These are phyloP conservation scores for Graphilbum ipis-grandicollis DNA, from an alignment of 2,329 filamentous ascomycete genomes.

Conservation along the genomic window DNA sequence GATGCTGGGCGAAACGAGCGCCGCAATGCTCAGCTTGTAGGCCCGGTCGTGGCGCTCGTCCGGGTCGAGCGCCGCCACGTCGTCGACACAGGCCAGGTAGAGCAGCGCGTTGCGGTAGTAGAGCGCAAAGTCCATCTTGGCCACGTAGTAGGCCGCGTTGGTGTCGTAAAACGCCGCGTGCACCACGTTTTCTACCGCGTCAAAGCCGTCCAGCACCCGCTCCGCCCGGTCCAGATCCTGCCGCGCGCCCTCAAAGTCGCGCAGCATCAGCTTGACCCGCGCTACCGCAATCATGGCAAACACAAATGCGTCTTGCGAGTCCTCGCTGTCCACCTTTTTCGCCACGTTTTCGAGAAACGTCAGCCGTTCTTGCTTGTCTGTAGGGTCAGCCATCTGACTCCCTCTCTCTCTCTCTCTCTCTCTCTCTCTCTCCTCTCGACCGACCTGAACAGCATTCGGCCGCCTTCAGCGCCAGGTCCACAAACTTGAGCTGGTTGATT, in stretches of 20 bases:
- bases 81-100: conserved; percentile 91
- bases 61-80: conserved; percentile 55
- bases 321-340: conserved; percentile 77
- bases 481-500: conserved; percentile 97
- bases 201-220: conserved; percentile 75
- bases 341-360: conserved; percentile 69
- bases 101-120: conserved; percentile 97
- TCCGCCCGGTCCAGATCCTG: conserved; percentile 79
- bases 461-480: conserved; percentile 74
- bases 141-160: conserved; percentile 89
- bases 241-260: conserved; percentile 65
- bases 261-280: conserved; percentile 65
- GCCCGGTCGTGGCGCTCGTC: conserved; percentile 68
- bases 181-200: conserved; percentile 87
- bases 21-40: conserved; percentile 83
- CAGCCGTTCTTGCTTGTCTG: conserved; percentile 76
- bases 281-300: conserved; percentile 86
- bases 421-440: no score
- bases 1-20: conserved; percentile 83
- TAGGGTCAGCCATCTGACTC: background rate
- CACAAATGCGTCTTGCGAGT: conserved; percentile 88
- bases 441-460: conserved; percentile 67
- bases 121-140: conserved; percentile 79
- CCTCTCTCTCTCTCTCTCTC: no score
- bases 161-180: conserved; percentile 94